Percentiles rank a stretch among this genome's conserved stretches.
Evolutionary conservation across 805 yeast species (phyloP).

Genomic region (Lipomyces sp.): DNA sequence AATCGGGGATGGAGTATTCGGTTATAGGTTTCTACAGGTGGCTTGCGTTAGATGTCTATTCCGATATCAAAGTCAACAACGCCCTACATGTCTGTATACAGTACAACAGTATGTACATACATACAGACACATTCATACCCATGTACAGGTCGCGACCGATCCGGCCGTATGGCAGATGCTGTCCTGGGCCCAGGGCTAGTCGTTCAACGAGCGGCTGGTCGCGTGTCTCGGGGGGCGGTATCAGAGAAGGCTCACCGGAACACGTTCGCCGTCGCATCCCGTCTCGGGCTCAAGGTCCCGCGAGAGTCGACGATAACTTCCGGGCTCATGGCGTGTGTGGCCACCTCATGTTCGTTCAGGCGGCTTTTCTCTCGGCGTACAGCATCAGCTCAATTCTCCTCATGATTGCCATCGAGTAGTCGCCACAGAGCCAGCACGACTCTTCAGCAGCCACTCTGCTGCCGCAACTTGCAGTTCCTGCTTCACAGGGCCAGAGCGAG

Average conservation of each 20-base stretch:
- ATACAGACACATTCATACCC: too few species aligned
- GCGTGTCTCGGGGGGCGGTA: not conserved
- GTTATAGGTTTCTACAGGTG: slow-evolving; percentile 39
- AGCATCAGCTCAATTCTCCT: not conserved
- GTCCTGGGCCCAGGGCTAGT: slow-evolving; percentile 10
- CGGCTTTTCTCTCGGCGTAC: too few species aligned
- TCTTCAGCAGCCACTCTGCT: too few species aligned
- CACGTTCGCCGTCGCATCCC: not conserved
- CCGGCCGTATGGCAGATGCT: slow-evolving; percentile 9
- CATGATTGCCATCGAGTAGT: not conserved
- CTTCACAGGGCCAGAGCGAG: too few species aligned
- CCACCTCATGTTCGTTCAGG: too few species aligned
- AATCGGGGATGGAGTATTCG: slow-evolving; percentile 28
- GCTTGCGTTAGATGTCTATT: too few species aligned
- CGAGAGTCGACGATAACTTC: not conserved
- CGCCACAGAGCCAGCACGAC: not conserved
- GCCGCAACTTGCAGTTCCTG: too few species aligned
- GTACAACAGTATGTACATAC: too few species aligned
- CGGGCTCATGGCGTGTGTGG: not conserved
- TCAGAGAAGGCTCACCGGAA: not conserved
- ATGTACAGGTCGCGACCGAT: not conserved
- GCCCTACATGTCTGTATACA: too few species aligned
- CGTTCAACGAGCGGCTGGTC: slow-evolving; percentile 3
- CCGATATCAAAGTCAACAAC: too few species aligned
- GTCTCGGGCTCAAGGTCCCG: not conserved